Base-by-base conservation (phyloP, 2,329 filamentous ascomycete genomes). In the Ophiocordyceps camponoti-floridani region DNA sequence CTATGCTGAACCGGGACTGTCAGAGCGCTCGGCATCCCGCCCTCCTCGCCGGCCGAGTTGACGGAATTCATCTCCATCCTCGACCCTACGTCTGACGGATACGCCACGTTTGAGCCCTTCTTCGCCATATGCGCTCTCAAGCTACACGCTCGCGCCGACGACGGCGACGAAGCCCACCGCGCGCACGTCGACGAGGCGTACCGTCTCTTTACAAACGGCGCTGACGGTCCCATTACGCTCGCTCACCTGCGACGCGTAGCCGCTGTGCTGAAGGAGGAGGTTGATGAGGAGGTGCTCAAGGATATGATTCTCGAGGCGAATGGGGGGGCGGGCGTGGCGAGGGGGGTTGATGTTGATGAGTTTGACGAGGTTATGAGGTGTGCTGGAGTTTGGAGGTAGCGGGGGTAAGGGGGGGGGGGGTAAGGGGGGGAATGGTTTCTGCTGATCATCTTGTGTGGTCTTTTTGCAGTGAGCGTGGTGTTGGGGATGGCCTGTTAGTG, bases 271-370 rank as follows among this genome's bases (percentile, higher is more conserved):
- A 84, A 86, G 62, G 86, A 94, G 63, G 85, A 80, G 49, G 79
- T 94, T 23, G 75, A 77, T 47, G 91, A 96, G 54, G 80, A 85
- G 43, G 63, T 94, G 56, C 65, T 98, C 56, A 77, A 76, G 64
- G 87, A 95, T 66, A 98, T 98, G 91, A 82, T 98, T 47, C 67
- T 87, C 43, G 89, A 96, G 68, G 91, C 89, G 43, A 95, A 93
- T 61, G 84, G 84, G 3, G 86, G 84, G 1, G 77, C 72, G 4
- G 80, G 82, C 14, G 73, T 83, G 11, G 75, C 69, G 35, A 73
- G 68, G 46, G 85, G 83, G 8, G 89, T 94, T 10, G 75, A 69
- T 38, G 68, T 79, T 56, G 79, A 83, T 44, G 85, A 95, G 56
- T 94, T 94, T 63, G 82, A 87, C 62, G 75, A 75, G 45, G 84